Conservation (phyloP, 371 early-diverging fungal species). For the Apophysomyces trapeziformis region DNA sequence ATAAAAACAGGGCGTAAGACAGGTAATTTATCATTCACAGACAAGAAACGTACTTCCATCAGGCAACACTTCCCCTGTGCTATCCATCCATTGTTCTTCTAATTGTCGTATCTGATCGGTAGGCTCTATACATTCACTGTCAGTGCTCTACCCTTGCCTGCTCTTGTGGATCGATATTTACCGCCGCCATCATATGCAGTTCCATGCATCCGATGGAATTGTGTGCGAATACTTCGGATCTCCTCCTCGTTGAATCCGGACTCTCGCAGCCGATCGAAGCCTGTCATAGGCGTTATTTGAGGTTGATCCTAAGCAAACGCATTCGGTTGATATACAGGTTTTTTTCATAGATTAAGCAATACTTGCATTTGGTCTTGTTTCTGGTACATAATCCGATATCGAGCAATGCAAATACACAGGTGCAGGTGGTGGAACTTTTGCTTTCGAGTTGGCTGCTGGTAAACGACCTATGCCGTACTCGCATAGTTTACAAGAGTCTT, state of each 20-base stretch:
- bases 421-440: slow-evolving; percentile 21
- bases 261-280: slow-evolving; percentile 65
- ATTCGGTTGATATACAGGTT: not conserved
- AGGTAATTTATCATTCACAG: not conserved
- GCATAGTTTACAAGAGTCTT: slow-evolving; percentile 19
- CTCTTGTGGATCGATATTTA: not conserved
- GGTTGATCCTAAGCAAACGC: slow-evolving; percentile 13
- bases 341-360: not conserved
- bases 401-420: slow-evolving; percentile 29
- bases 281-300: slow-evolving; percentile 42
- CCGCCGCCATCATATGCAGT: slow-evolving; percentile 18
- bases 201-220: slow-evolving; percentile 55
- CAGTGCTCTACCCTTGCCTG: not conserved
- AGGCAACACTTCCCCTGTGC: slow-evolving; percentile 44
- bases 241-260: slow-evolving; percentile 66
- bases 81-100: slow-evolving; percentile 70
- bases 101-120: slow-evolving; percentile 44
- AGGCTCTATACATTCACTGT: slow-evolving; percentile 15
- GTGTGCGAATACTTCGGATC: slow-evolving; percentile 55
- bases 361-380: slow-evolving; percentile 7
- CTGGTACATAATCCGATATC: slow-evolving; percentile 24
- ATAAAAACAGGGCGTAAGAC: not conserved
- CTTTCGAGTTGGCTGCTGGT: slow-evolving; percentile 21
- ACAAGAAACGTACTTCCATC: slow-evolving; percentile 42
- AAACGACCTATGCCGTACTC: slow-evolving; percentile 28